phyloP scores from a whole-genome alignment of 2,329 filamentous ascomycete species.

The Dactylellina haptotyla region DNA sequence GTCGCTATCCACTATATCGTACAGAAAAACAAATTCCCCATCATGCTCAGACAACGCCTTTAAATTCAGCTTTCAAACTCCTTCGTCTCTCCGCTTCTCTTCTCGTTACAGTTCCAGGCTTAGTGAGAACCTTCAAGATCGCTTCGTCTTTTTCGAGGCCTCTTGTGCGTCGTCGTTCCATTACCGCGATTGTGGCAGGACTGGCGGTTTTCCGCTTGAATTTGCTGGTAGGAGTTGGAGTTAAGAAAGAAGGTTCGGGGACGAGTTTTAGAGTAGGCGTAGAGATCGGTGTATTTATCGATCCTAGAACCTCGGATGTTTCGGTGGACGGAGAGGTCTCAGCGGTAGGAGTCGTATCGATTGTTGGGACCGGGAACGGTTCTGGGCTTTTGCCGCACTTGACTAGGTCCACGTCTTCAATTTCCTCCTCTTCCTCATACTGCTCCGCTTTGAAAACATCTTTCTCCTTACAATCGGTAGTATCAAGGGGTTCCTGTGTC shows the following conservation, averaged over 20 bases:
- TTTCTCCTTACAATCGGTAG: not conserved
- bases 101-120: constrained; percentile 36
- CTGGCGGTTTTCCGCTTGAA: constrained; percentile 18
- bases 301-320: not conserved
- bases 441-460: not conserved
- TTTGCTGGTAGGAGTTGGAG: constrained; percentile 2
- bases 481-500: constrained; percentile 5
- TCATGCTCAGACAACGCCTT: constrained; percentile 8
- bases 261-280: not conserved
- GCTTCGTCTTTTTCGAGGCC: constrained; percentile 44
- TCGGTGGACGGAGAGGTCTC: not conserved
- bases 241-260: not conserved
- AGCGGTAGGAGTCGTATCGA: no score
- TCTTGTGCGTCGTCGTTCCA: constrained; percentile 32
- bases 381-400: not conserved
- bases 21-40: not conserved
- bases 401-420: constrained; percentile 39
- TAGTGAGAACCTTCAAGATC: constrained; percentile 31
- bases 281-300: not conserved
- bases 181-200: not conserved
- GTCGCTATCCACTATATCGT: not conserved
- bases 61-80: constrained; percentile 39
- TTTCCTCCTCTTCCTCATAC: constrained; percentile 11
- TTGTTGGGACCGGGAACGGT: not conserved
- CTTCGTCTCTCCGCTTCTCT: constrained; percentile 36